A percentile compares a stretch with the other conserved stretches of the same genome.
Conservation (phyloP, 129 eudicot species). For the Deinandra increscens region DNA sequence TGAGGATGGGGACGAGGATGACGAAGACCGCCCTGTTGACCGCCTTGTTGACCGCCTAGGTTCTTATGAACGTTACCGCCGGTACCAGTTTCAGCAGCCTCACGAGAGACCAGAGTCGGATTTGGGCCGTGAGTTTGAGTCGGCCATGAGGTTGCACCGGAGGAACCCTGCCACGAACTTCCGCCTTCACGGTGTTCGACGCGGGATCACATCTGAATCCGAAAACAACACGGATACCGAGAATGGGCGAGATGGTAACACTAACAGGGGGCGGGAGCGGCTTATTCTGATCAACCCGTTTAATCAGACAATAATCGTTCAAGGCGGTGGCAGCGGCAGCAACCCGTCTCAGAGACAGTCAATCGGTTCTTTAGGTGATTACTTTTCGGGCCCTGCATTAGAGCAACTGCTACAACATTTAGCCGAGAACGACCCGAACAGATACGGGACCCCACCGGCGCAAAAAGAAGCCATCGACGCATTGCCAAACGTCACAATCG, state of each 20-base stretch:
- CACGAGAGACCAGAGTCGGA: conserved; percentile 42
- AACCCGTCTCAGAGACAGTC: conserved; percentile 41
- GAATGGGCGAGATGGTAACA: neutral
- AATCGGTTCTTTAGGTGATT: conserved; percentile 72
- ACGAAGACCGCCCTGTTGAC: neutral
- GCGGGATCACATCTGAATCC: conserved; percentile 40
- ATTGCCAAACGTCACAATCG: conserved; percentile 55
- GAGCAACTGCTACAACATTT: conserved; percentile 76
- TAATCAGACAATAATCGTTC: conserved; percentile 68
- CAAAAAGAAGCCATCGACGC: conserved; percentile 70
- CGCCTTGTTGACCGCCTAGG: conserved; percentile 14
- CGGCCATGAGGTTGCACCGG: conserved; percentile 38
- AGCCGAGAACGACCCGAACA: conserved; percentile 78
- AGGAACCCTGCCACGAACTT: conserved; percentile 59
- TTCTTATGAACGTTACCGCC: conserved; percentile 17
- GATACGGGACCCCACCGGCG: conserved; percentile 87
- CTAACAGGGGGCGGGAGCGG: conserved; percentile 27
- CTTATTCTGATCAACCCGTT: conserved; percentile 73
- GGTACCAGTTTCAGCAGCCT: conserved; percentile 11
- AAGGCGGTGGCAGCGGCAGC: conserved; percentile 44
- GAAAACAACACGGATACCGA: conserved; percentile 26
- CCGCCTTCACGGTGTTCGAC: conserved; percentile 56
- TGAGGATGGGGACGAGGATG: conserved; percentile 37
- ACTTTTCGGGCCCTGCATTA: conserved; percentile 74
- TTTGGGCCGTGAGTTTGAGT: conserved; percentile 49